Percentiles rank a stretch among this genome's conserved stretches.
These are phyloP conservation scores for Aspergillus sp. DNA, from an alignment of 2,329 filamentous ascomycete genomes.

Conservation along the genomic window DNA sequence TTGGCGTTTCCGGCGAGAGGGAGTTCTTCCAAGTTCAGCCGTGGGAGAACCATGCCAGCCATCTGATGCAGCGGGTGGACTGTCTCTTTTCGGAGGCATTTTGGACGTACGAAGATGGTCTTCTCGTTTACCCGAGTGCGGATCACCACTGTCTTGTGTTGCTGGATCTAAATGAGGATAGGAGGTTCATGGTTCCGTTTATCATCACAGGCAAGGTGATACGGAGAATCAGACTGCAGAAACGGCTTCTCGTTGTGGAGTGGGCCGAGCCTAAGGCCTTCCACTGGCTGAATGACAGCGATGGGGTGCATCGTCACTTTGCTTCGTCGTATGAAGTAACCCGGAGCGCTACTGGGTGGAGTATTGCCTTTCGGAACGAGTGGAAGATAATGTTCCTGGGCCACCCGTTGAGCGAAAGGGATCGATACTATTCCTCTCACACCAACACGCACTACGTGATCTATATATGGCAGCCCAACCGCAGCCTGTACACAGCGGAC, in stretches of 20 bases:
- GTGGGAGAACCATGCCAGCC: slow-evolving; percentile 34
- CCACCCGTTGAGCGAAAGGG: slow-evolving; percentile 44
- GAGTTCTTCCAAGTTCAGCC: slow-evolving; percentile 35
- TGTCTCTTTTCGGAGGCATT: slow-evolving; percentile 29
- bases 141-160: slow-evolving; percentile 31
- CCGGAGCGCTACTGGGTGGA: slow-evolving; percentile 26
- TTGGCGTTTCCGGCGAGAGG: slow-evolving; percentile 22
- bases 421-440: slow-evolving; percentile 56
- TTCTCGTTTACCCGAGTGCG: slow-evolving; percentile 46
- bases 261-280: slow-evolving; percentile 49
- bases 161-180: slow-evolving; percentile 42
- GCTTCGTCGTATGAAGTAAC: slow-evolving; percentile 50
- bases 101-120: slow-evolving; percentile 51
- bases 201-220: slow-evolving; percentile 41
- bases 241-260: slow-evolving; percentile 52
- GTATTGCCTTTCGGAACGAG: slow-evolving; percentile 45
- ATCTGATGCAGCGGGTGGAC: slow-evolving; percentile 21
- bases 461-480: slow-evolving; percentile 53
- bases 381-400: slow-evolving; percentile 53
- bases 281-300: slow-evolving; percentile 43
- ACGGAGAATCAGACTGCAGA: slow-evolving; percentile 45
- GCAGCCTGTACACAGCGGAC: slow-evolving; percentile 43
- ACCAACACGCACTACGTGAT: slow-evolving; percentile 51
- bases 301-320: slow-evolving; percentile 49
- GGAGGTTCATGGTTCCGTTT: slow-evolving; percentile 43